A percentile compares a stretch with the other conserved stretches of the same genome.
phyloP scores from a whole-genome alignment of 495 filamentous ascomycete genomes.

The Neurospora sp. region DNA sequence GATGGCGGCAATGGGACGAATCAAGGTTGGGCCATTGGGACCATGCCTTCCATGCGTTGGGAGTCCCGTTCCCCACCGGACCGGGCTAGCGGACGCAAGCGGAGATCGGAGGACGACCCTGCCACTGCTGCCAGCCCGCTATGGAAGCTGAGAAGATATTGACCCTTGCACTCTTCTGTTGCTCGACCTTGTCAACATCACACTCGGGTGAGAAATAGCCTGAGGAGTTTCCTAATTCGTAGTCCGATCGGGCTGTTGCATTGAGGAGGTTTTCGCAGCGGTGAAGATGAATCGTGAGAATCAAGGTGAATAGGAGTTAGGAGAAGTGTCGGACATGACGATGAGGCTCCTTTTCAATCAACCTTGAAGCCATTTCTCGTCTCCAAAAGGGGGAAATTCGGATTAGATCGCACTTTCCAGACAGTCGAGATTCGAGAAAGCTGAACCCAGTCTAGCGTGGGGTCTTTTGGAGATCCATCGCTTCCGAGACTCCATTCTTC shows the following conservation, averaged over 20 bases:
- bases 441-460: not conserved
- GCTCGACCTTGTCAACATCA: not conserved
- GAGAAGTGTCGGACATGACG: not conserved
- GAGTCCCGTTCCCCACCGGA: not conserved
- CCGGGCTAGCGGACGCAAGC: not conserved
- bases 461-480: not conserved
- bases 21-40: not conserved
- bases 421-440: not conserved
- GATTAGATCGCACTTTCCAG: not conserved
- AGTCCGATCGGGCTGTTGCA: not conserved
- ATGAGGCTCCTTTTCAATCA: not conserved
- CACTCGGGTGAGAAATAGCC: not conserved
- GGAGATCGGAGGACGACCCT: not conserved
- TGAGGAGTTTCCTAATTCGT: not conserved
- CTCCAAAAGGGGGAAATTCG: not conserved
- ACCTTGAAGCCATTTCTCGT: not conserved
- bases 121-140: not conserved
- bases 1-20: not conserved
- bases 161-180: not conserved
- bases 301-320: not conserved
- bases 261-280: not conserved
- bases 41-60: not conserved
- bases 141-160: not conserved
- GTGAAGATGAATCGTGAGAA: not conserved
- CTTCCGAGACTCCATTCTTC: not conserved